Base-by-base conservation (phyloP, 2,329 filamentous ascomycete genomes). In the Keithomyces neogunnii region DNA sequence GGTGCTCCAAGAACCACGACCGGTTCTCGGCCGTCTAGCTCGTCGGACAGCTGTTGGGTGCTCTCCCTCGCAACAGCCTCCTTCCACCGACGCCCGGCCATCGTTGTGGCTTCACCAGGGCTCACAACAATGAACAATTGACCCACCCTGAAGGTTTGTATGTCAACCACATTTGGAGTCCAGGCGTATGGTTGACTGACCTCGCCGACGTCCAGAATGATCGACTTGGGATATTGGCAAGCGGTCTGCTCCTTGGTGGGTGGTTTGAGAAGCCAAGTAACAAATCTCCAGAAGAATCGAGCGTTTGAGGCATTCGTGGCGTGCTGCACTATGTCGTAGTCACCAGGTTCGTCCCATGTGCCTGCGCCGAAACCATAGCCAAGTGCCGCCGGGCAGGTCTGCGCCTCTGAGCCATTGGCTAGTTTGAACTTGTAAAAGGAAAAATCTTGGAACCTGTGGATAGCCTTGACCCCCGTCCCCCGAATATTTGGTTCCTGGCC, bases 321-420 rank as follows among this genome's bases (percentile, higher is more conserved):
- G 56, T 84, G 88, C 66, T 96, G 91, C 13, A 87, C 90, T 64
- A 96, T 95, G 70, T 96, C 91, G 60, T 95, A 93, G 0, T 81
- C 82, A 2, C 91, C 91, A 0, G 91, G 90, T 0, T 91, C 88
- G 61, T 96, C 91, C 0, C 88, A 88, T 0, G 91, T 96, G 26
- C 91, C 91, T 3, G 87, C 91, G 1, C 90, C 90, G 62, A 96
- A 96, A 1, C 87, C 89, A 64, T 92, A 92, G 3, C 91, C 91
- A 50, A 96, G 72, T 1, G 89, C 89, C 1, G 89, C 90, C 13
- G 89, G 85, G 60, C 91, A 96, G 0, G 90, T 95, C 39, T 73
- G 76, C 26, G 85, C 86, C 46, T 73, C 69, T 1, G 81, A 84
- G 49, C 86, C 86, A 60, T 95, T 90, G 3, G 81, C 76, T 4